Evolutionary conservation across 1,284 basidiomycete genomes (phyloP).

Genomic region (Pulveroboletus sp.): DNA sequence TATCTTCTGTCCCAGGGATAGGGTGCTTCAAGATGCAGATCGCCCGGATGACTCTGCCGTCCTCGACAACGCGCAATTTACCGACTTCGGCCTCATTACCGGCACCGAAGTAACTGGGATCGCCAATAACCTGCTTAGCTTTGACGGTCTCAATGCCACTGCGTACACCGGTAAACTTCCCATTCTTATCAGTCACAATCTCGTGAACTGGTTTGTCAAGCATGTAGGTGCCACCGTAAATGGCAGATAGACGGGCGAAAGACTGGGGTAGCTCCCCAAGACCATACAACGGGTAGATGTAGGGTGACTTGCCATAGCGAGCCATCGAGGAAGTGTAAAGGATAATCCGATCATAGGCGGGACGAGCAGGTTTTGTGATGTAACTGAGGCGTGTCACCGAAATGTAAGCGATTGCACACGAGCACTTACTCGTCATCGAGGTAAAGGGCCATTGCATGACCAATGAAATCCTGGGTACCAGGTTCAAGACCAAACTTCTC

Average conservation of each 20-base stretch:
- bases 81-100: slow-evolving; percentile 64
- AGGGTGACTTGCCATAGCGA: slow-evolving; percentile 98
- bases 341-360: slow-evolving; percentile 92
- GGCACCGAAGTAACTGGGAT: slow-evolving; percentile 95
- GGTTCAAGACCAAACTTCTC: slow-evolving; percentile 97
- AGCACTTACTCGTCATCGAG: slow-evolving; percentile 90
- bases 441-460: slow-evolving; percentile 99
- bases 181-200: slow-evolving; percentile 83
- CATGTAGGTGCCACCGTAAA: slow-evolving; percentile 99
- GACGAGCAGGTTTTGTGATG: slow-evolving; percentile 87
- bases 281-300: slow-evolving; percentile 99
- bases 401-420: background rate
- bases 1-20: slow-evolving; percentile 95
- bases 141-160: slow-evolving; percentile 92
- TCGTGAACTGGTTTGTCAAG: slow-evolving; percentile 94
- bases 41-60: slow-evolving; percentile 93
- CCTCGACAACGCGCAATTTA: slow-evolving; percentile 87
- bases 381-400: slow-evolving; percentile 58
- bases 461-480: slow-evolving; percentile 98
- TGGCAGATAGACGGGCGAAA: slow-evolving; percentile 96
- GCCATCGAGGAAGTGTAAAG: slow-evolving; percentile 99
- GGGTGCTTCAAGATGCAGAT: slow-evolving; percentile 99
- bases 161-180: slow-evolving; percentile 93
- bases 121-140: slow-evolving; percentile 97
- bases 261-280: slow-evolving; percentile 99